Percentiles rank a stretch among this genome's conserved stretches.
phyloP scores from a whole-genome alignment of 2,329 filamentous ascomycete genomes.

The Xylaria multiplex region DNA sequence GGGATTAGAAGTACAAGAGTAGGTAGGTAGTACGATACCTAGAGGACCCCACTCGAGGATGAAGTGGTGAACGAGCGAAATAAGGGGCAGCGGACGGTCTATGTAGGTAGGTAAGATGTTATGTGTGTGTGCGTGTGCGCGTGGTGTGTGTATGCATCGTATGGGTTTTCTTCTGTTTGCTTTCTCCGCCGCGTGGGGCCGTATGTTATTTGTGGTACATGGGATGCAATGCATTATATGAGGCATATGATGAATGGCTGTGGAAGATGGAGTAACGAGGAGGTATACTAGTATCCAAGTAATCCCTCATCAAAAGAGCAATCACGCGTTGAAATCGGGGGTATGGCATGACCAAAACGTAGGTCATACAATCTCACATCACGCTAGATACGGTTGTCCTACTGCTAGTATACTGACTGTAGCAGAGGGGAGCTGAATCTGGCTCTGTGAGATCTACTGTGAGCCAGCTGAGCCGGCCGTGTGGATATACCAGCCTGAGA shows the following conservation, averaged over 20 bases:
- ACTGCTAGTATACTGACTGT: no score
- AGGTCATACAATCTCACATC: slow-evolving; percentile 8
- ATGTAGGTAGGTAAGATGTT: neutral
- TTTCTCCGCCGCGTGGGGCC: neutral
- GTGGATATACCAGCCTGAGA: no score
- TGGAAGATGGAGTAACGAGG: neutral
- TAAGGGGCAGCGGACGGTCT: slow-evolving; percentile 8
- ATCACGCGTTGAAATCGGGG: slow-evolving; percentile 4
- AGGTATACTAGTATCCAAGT: neutral
- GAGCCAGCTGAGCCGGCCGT: no score
- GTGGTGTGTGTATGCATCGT: neutral
- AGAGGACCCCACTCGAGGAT: neutral
- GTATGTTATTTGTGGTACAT: neutral
- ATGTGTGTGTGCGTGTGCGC: neutral
- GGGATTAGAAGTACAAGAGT: neutral
- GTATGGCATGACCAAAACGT: slow-evolving; percentile 7
- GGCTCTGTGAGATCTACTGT: no score
- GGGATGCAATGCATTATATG: no score
- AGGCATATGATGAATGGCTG: no score
- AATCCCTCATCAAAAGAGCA: slow-evolving; percentile 6
- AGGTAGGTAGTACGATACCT: neutral
- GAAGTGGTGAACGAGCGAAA: neutral
- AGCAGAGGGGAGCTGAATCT: no score
- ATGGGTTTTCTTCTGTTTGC: neutral
- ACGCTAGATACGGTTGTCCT: neutral